A percentile compares a stretch with the other conserved stretches of the same genome.
Evolutionary conservation across 192 early-diverging fungal species (phyloP).

Genomic region (Fimicolochytrium jonesii): DNA sequence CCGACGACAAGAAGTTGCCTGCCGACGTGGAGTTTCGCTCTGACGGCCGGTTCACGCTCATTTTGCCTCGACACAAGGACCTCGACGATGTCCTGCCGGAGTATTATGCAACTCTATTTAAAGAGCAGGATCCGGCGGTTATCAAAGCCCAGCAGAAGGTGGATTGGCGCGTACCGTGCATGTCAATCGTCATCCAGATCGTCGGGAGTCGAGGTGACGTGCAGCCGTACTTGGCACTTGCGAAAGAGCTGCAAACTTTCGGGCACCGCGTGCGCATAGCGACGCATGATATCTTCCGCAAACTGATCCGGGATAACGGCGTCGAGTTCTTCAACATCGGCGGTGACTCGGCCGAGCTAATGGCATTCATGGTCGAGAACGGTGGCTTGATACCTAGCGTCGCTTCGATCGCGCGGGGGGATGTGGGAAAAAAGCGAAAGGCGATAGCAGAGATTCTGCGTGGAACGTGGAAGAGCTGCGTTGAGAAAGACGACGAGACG

Average conservation of each 20-base stretch:
- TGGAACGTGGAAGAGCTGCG: constrained; percentile 52
- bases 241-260: constrained; percentile 58
- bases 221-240: constrained; percentile 68
- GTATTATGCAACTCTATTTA: too few relatives aligned
- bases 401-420: constrained; percentile 53
- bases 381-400: neutral
- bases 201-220: constrained; percentile 76
- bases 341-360: constrained; percentile 60
- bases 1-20: too few relatives aligned
- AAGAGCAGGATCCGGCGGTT: too few relatives aligned
- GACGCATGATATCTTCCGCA: constrained; percentile 62
- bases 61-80: too few relatives aligned
- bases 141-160: too few relatives aligned
- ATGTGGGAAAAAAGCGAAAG: constrained; percentile 51
- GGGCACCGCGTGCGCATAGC: constrained; percentile 65
- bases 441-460: constrained; percentile 62
- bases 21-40: too few relatives aligned
- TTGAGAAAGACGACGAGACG: constrained; percentile 26
- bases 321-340: constrained; percentile 66
- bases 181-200: constrained; percentile 37
- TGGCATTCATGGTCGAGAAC: constrained; percentile 53
- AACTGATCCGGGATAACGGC: constrained; percentile 59
- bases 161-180: too few relatives aligned
- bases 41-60: too few relatives aligned
- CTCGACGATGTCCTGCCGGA: too few relatives aligned